Conservation (phyloP, 441 rosid species). For the Metrosideros polymorpha region DNA sequence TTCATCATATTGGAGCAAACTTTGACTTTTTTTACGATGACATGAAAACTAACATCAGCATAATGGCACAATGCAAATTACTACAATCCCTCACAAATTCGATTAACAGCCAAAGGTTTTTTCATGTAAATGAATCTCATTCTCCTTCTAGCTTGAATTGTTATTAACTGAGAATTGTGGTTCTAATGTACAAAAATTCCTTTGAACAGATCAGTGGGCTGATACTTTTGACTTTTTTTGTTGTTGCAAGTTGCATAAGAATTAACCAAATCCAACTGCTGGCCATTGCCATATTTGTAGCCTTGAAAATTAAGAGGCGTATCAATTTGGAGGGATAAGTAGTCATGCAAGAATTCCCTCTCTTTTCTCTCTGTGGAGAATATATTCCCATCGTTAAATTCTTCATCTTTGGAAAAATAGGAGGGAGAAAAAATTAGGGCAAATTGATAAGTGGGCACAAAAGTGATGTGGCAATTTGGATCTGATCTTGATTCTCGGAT, state of each 20-base stretch:
- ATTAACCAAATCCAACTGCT: not conserved
- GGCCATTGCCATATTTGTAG: not conserved
- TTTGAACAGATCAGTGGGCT: not conserved
- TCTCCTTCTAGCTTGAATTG: no score
- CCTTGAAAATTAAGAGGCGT: not conserved
- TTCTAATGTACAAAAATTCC: not conserved
- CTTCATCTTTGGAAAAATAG: not conserved
- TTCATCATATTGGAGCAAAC: not conserved
- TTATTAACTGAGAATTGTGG: not conserved
- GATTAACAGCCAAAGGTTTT: not conserved
- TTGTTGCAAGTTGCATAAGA: not conserved
- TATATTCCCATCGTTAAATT: not conserved
- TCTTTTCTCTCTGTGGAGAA: not conserved
- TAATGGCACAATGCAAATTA: not conserved
- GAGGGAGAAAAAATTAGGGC: not conserved
- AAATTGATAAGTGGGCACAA: not conserved
- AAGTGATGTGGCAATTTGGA: not conserved
- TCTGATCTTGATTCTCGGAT: not conserved
- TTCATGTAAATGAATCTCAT: not conserved
- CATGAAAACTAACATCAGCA: not conserved
- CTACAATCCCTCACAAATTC: not conserved
- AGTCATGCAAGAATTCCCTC: not conserved
- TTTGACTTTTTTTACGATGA: not conserved
- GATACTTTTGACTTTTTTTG: not conserved
- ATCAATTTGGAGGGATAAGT: not conserved